A percentile compares a stretch with the other conserved stretches of the same genome.
phyloP scores from a whole-genome alignment of 192 early-diverging fungal species.

The Helicostylum pulchrum region DNA sequence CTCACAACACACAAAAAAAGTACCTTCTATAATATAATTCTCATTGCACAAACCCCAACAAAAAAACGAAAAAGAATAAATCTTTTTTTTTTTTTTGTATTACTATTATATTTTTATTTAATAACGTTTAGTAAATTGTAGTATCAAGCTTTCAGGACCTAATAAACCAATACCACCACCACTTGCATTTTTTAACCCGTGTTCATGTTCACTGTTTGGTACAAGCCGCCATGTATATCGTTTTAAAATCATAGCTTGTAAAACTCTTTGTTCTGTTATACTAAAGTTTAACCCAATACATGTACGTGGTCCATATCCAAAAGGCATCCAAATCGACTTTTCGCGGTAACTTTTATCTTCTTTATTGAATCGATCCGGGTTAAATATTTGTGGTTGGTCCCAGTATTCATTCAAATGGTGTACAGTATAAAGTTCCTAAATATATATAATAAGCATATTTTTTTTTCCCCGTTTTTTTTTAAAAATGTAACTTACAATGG shows the following conservation, averaged over 20 bases:
- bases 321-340: constrained; percentile 43
- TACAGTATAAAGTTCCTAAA: no score
- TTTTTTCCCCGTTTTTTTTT: background rate
- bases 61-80: no score
- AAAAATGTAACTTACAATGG: background rate
- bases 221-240: constrained; percentile 1
- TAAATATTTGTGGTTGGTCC: constrained; percentile 5
- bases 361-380: background rate
- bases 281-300: constrained; percentile 59
- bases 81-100: no score
- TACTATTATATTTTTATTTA: no score
- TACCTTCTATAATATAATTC: no score
- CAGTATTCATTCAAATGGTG: no score
- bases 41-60: no score
- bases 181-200: constrained; percentile 9
- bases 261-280: constrained; percentile 43
- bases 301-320: constrained; percentile 50
- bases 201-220: constrained; percentile 1
- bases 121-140: constrained; percentile 1
- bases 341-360: background rate
- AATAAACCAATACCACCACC: constrained; percentile 7
- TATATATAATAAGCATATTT: background rate
- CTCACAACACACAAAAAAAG: no score
- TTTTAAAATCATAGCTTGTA: background rate
- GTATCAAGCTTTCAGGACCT: constrained; percentile 3